phyloP scores from a whole-genome alignment of 192 early-diverging fungal genomes.

The Gonapodya sp. region DNA sequence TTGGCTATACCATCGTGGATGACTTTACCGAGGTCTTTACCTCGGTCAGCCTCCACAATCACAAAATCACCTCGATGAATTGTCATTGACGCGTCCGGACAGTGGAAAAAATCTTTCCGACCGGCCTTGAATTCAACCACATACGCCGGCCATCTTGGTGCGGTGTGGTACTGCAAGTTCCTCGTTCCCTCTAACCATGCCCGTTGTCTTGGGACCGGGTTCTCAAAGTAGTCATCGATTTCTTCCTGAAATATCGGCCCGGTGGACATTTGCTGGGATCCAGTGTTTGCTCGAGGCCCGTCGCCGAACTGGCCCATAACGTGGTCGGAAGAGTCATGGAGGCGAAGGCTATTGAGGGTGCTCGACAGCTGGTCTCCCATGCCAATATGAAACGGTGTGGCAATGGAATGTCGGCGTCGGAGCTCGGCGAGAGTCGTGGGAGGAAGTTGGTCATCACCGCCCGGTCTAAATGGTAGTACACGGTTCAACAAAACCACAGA shows the following conservation, averaged over 20 bases:
- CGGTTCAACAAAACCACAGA: neutral
- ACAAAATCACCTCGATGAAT: constrained; percentile 60
- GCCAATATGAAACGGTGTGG: neutral
- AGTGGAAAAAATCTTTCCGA: constrained; percentile 67
- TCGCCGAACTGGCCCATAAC: neutral
- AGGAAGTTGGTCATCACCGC: neutral
- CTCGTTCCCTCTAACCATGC: constrained; percentile 50
- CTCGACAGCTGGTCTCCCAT: neutral
- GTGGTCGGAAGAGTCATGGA: neutral
- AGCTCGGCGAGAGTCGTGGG: neutral
- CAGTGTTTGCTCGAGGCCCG: neutral
- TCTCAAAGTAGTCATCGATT: constrained; percentile 61
- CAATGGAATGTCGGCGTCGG: constrained; percentile 6
- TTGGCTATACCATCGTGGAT: constrained; percentile 53
- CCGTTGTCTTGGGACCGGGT: constrained; percentile 39
- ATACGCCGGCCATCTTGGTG: constrained; percentile 51
- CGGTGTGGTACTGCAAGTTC: constrained; percentile 39
- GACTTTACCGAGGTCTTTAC: constrained; percentile 81
- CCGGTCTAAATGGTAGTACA: neutral
- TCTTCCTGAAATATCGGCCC: constrained; percentile 26
- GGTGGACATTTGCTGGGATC: neutral
- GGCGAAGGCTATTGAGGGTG: neutral
- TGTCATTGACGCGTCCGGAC: constrained; percentile 29
- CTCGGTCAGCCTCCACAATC: constrained; percentile 84
- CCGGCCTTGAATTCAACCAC: constrained; percentile 85